A percentile compares a stretch with the other conserved stretches of the same genome.
These are phyloP conservation scores for Fusarium sp. DNA, from an alignment of 2,329 filamentous ascomycete genomes.

Conservation along the genomic window DNA sequence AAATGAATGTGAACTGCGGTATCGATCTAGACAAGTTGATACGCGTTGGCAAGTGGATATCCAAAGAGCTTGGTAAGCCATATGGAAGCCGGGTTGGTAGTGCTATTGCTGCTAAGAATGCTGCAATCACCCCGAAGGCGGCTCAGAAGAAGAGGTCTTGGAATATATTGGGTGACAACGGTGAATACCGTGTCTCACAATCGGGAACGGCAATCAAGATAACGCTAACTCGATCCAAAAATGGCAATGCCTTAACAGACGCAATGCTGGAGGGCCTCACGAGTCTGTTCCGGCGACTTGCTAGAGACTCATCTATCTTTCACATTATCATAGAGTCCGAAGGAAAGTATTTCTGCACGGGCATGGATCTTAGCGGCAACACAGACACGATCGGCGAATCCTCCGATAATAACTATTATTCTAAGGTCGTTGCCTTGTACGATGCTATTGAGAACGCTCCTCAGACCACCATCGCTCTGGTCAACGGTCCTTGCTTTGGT, in stretches of 20 bases:
- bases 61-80: neutral
- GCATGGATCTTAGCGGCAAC: neutral
- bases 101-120: neutral
- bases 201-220: neutral
- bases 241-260: neutral
- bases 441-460: neutral
- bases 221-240: neutral
- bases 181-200: neutral
- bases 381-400: neutral
- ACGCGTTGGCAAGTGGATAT: neutral
- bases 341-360: conserved; percentile 1
- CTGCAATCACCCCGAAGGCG: too few relatives aligned
- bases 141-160: neutral
- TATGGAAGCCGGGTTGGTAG: neutral
- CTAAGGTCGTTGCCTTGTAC: neutral
- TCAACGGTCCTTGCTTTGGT: neutral
- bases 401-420: neutral
- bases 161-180: neutral
- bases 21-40: neutral
- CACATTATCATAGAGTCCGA: neutral
- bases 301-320: neutral
- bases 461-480: neutral
- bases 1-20: neutral
- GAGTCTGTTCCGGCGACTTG: neutral
- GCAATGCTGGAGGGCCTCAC: neutral